Evolutionary conservation across 108 stramenopile genomes (phyloP).

Genomic region (Discostella pseudostelligera): DNA sequence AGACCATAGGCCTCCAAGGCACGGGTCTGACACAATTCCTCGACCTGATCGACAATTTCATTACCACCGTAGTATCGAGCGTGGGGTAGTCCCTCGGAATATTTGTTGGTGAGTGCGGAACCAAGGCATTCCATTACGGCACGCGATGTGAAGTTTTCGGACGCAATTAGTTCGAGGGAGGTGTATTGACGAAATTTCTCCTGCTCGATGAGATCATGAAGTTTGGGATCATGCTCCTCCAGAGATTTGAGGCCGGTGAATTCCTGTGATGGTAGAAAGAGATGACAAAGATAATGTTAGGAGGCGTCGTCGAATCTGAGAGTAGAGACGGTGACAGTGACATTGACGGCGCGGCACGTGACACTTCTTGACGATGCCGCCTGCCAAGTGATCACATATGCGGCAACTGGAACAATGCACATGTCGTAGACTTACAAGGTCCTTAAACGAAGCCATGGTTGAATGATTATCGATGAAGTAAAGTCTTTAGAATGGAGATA

Average conservation of each 20-base stretch:
- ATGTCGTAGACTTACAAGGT: conserved; percentile 49
- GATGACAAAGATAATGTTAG: not conserved
- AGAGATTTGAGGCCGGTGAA: conserved; percentile 90
- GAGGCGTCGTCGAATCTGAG: not conserved
- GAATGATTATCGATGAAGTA: conserved; percentile 1
- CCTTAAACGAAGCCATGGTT: conserved; percentile 73
- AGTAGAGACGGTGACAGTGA: not conserved
- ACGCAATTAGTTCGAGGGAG: conserved; percentile 98
- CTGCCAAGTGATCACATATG: not conserved
- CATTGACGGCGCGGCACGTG: not conserved
- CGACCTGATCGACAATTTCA: conserved; percentile 95
- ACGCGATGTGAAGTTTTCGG: conserved; percentile 98
- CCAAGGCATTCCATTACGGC: conserved; percentile 99
- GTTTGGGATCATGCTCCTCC: conserved; percentile 94
- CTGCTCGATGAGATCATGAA: conserved; percentile 96
- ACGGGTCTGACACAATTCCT: conserved; percentile 91
- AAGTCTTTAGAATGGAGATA: not conserved
- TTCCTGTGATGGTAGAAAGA: conserved; percentile 45
- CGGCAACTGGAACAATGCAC: not conserved
- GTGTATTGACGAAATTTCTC: conserved; percentile 95
- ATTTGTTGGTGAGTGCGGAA: conserved; percentile 99
- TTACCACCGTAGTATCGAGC: conserved; percentile 99
- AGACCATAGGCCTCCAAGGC: conserved; percentile 97
- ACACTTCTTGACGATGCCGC: not conserved
- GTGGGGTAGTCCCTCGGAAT: conserved; percentile 97